Conservation (phyloP, 805 yeast genomes). For the Starmerella gropengiesseri region DNA sequence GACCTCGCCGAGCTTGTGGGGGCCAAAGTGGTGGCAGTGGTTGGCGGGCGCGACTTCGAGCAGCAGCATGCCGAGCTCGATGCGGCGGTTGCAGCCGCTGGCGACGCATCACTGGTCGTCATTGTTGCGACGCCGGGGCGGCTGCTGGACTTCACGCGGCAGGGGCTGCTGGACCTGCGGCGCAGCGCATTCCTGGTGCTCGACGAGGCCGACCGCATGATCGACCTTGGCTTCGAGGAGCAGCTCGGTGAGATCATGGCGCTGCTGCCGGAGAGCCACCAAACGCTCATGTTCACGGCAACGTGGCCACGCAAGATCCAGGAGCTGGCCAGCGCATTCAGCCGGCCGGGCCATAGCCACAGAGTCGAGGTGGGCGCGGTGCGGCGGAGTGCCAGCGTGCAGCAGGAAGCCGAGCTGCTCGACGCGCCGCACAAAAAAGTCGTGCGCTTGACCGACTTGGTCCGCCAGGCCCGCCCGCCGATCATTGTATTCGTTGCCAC, state of each 20-base stretch:
- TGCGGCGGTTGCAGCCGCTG: slow-evolving; percentile 46
- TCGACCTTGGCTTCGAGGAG: slow-evolving; percentile 85
- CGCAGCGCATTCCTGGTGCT: slow-evolving; percentile 60
- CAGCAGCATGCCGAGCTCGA: slow-evolving; percentile 49
- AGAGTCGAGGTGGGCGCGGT: slow-evolving; percentile 34
- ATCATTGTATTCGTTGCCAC: slow-evolving; percentile 75
- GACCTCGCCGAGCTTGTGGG: slow-evolving; percentile 35
- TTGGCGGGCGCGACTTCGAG: slow-evolving; percentile 84
- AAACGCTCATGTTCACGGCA: slow-evolving; percentile 88
- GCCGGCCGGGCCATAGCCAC: slow-evolving; percentile 51
- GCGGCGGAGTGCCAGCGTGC: slow-evolving; percentile 25
- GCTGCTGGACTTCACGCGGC: slow-evolving; percentile 64
- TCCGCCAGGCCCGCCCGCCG: slow-evolving; percentile 27
- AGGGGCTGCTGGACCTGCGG: slow-evolving; percentile 48
- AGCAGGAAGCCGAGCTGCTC: slow-evolving; percentile 55
- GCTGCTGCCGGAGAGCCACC: slow-evolving; percentile 43
- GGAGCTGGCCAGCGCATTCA: slow-evolving; percentile 50
- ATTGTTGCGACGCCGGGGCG: slow-evolving; percentile 94
- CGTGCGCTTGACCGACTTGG: slow-evolving; percentile 33
- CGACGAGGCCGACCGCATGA: slow-evolving; percentile 95
- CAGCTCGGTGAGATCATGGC: slow-evolving; percentile 54
- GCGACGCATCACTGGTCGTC: slow-evolving; percentile 27
- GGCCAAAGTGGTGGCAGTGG: slow-evolving; percentile 46
- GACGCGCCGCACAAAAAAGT: slow-evolving; percentile 15
- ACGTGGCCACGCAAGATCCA: slow-evolving; percentile 75